phyloP scores from a whole-genome alignment of 2,329 filamentous ascomycete species.

The Chalaropsis thielavioides region DNA sequence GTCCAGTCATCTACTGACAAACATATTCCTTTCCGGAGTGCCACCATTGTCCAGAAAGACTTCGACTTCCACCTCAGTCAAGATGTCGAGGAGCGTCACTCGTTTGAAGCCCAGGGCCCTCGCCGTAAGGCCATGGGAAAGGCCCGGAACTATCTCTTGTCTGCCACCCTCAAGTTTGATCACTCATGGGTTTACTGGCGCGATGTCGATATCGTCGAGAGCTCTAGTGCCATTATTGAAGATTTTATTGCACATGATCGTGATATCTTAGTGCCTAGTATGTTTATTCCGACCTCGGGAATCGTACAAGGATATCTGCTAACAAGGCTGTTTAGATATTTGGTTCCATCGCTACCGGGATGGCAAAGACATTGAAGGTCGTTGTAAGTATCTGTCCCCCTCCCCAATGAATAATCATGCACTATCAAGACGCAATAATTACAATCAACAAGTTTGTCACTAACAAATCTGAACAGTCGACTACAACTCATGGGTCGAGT shows the following conservation, averaged over 20 bases:
- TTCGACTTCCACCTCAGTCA: constrained; percentile 67
- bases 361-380: constrained; percentile 75
- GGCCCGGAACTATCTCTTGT: constrained; percentile 83
- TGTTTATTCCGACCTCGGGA: constrained; percentile 25
- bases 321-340: constrained; percentile 47
- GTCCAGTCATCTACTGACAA: constrained; percentile 64
- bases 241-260: constrained; percentile 90
- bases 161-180: constrained; percentile 71
- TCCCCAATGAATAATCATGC: neutral
- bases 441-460: constrained; percentile 2
- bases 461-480: constrained; percentile 48
- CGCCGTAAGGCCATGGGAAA: constrained; percentile 79
- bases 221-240: constrained; percentile 72
- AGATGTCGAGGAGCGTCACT: constrained; percentile 67
- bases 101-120: constrained; percentile 75
- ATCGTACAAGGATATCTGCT: neutral
- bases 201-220: constrained; percentile 91
- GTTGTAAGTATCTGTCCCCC: constrained; percentile 50
- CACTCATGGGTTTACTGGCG: constrained; percentile 99
- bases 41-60: constrained; percentile 77
- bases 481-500: constrained; percentile 98
- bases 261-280: constrained; percentile 91
- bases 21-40: constrained; percentile 71
- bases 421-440: neutral
- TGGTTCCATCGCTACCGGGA: constrained; percentile 87